A percentile compares a stretch with the other conserved stretches of the same genome.
Evolutionary conservation across 768 basidiomycete genomes (phyloP).

Genomic region (Lentinula raphanica): DNA sequence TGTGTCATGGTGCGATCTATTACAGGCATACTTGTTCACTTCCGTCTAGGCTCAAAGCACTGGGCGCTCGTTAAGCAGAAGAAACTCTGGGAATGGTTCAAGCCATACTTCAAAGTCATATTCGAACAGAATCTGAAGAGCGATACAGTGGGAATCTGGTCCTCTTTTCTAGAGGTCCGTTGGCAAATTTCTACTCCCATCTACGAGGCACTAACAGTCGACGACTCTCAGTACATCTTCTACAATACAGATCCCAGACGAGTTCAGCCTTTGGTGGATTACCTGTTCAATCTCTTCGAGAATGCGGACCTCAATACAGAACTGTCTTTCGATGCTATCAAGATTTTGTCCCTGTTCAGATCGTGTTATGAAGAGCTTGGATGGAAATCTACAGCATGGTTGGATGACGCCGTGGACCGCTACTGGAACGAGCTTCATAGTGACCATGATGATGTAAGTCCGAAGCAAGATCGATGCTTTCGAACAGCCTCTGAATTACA

Average conservation of each 20-base stretch:
- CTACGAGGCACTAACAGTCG: background rate
- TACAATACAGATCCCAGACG: conserved; percentile 79
- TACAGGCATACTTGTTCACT: background rate
- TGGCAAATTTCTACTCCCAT: background rate
- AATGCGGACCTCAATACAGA: conserved; percentile 75
- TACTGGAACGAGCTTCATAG: conserved; percentile 69
- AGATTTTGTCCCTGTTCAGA: conserved; percentile 62
- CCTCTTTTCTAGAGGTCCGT: conserved; percentile 69
- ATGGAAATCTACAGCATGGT: conserved; percentile 80
- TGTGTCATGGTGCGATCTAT: conserved; percentile 14
- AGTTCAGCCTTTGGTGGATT: conserved; percentile 73
- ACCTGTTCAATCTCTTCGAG: conserved; percentile 57
- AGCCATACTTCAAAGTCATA: conserved; percentile 57
- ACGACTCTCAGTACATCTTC: conserved; percentile 58
- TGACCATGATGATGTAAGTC: conserved; percentile 73
- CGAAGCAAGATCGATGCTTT: conserved; percentile 2
- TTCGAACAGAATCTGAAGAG: conserved; percentile 71
- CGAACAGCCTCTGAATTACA: conserved; percentile 1
- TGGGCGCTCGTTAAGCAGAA: conserved; percentile 74
- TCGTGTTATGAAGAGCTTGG: conserved; percentile 70
- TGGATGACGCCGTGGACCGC: conserved; percentile 56
- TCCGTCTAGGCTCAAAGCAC: conserved; percentile 66
- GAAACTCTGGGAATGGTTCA: conserved; percentile 77
- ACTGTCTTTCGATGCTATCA: conserved; percentile 76
- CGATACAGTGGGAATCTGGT: conserved; percentile 75